Conservation (phyloP, 257 asterid species). For the Jaltomata sinuosa region DNA sequence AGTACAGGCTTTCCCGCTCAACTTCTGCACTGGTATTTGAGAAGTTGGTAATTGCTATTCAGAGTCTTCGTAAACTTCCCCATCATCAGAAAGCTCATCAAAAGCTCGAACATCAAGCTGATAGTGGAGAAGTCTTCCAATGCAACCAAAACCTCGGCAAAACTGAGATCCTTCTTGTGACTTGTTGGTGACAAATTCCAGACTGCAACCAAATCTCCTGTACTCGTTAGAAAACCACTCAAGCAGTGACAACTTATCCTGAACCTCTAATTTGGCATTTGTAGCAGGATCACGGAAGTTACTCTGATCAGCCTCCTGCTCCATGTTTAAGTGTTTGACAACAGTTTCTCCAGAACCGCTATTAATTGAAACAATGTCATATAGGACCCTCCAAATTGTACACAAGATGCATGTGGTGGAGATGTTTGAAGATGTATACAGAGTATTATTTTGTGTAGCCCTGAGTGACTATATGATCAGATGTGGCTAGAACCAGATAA, state of each 20-base stretch:
- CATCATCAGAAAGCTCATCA: slow-evolving; percentile 12
- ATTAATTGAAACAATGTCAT: too few relatives aligned
- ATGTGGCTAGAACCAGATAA: background rate
- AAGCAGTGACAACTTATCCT: slow-evolving; percentile 3
- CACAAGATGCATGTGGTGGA: too few relatives aligned
- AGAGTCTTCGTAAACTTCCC: background rate
- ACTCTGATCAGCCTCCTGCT: slow-evolving; percentile 7
- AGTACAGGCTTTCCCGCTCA: background rate
- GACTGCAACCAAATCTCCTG: slow-evolving; percentile 7
- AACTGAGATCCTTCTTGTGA: slow-evolving; percentile 14
- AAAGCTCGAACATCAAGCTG: slow-evolving; percentile 14
- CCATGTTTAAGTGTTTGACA: slow-evolving; percentile 7
- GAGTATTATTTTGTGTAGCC: background rate
- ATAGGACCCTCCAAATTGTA: too few relatives aligned
- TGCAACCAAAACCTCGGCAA: slow-evolving; percentile 14
- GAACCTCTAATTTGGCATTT: slow-evolving; percentile 12
- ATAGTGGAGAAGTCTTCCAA: slow-evolving; percentile 12
- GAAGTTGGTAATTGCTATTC: slow-evolving; percentile 11
- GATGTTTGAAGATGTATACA: slow-evolving; percentile 22
- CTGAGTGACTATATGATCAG: slow-evolving; percentile 1
- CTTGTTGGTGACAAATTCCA: slow-evolving; percentile 8
- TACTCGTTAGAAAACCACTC: slow-evolving; percentile 14
- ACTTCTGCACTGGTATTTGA: background rate
- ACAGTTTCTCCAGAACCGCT: background rate
- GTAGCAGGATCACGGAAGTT: slow-evolving; percentile 5